Conservation (phyloP, 2,329 filamentous ascomycete genomes). For the Polychaeton citri region DNA sequence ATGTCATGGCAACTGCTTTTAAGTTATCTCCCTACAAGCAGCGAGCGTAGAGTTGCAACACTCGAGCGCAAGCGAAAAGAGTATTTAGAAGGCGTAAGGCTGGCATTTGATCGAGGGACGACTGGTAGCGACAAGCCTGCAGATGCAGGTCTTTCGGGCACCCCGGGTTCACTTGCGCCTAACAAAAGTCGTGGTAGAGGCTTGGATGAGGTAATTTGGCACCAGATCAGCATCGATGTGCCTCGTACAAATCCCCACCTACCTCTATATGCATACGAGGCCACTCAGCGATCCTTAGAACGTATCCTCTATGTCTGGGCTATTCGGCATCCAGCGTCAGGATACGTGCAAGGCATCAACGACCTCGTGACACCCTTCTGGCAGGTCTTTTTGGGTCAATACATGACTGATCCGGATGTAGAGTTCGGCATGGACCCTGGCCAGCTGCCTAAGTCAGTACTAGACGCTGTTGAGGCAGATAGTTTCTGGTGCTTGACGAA, state of each 20-base stretch:
- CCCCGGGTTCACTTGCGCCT: slow-evolving; percentile 23
- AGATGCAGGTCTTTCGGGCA: slow-evolving; percentile 42
- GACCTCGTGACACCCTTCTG: slow-evolving; percentile 95
- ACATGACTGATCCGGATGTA: slow-evolving; percentile 87
- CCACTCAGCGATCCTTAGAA: slow-evolving; percentile 86
- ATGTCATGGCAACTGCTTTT: slow-evolving; percentile 98
- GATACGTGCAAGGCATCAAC: slow-evolving; percentile 97
- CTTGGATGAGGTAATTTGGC: slow-evolving; percentile 94
- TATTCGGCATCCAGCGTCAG: slow-evolving; percentile 89
- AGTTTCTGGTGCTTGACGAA: slow-evolving; percentile 98
- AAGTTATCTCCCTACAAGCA: slow-evolving; percentile 92
- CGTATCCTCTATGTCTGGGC: slow-evolving; percentile 96
- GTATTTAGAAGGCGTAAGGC: slow-evolving; percentile 78
- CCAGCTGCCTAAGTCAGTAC: slow-evolving; percentile 74
- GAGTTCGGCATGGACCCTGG: slow-evolving; percentile 94
- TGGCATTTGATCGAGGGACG: slow-evolving; percentile 47
- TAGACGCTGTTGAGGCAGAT: slow-evolving; percentile 95
- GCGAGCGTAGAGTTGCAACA: slow-evolving; percentile 77
- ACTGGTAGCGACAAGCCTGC: slow-evolving; percentile 23
- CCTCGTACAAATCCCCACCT: slow-evolving; percentile 93
- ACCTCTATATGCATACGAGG: slow-evolving; percentile 87
- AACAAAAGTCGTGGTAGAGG: slow-evolving; percentile 42
- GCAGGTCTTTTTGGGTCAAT: slow-evolving; percentile 90
- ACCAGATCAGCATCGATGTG: slow-evolving; percentile 97
- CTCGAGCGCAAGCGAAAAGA: slow-evolving; percentile 92